phyloP scores from a whole-genome alignment of 169 alveolate species.

The Toxoplasma gondii region DNA sequence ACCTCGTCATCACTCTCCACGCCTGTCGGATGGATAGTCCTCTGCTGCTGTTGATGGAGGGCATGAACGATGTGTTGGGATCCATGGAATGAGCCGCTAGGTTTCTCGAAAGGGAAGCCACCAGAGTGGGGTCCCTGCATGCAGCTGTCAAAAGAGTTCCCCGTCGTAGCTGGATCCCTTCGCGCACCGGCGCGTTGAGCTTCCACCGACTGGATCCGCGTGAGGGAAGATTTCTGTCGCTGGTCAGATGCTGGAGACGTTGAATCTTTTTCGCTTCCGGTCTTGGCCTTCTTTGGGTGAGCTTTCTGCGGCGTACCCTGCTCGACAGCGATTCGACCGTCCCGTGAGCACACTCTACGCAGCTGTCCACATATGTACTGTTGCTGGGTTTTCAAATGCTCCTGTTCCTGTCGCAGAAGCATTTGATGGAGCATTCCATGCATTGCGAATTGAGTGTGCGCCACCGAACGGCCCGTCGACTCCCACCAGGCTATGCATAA shows the following conservation, averaged over 20 bases:
- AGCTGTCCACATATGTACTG: not conserved
- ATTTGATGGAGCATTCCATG: constrained; percentile 12
- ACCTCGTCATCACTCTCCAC: constrained; percentile 12
- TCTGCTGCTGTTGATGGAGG: constrained; percentile 3
- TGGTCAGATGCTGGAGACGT: not conserved
- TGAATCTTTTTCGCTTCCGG: not conserved
- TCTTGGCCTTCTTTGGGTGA: not conserved
- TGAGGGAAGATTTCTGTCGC: not conserved
- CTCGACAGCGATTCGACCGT: not conserved
- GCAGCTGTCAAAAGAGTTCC: not conserved
- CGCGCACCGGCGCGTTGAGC: not conserved
- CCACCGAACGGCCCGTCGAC: constrained; percentile 14
- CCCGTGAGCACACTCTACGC: not conserved
- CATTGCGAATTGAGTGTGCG: constrained; percentile 10
- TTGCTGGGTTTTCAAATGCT: not conserved
- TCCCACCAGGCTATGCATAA: constrained; percentile 18
- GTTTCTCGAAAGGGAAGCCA: not conserved
- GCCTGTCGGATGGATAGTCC: constrained; percentile 6
- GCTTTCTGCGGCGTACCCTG: not conserved
- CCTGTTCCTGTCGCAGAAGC: not conserved
- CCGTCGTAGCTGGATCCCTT: not conserved
- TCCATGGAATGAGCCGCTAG: not conserved
- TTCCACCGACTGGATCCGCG: not conserved
- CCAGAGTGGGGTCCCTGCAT: not conserved
- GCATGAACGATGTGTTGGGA: not conserved